Conservation (phyloP, 805 yeast genomes). For the Kazachstania psychrophila region DNA sequence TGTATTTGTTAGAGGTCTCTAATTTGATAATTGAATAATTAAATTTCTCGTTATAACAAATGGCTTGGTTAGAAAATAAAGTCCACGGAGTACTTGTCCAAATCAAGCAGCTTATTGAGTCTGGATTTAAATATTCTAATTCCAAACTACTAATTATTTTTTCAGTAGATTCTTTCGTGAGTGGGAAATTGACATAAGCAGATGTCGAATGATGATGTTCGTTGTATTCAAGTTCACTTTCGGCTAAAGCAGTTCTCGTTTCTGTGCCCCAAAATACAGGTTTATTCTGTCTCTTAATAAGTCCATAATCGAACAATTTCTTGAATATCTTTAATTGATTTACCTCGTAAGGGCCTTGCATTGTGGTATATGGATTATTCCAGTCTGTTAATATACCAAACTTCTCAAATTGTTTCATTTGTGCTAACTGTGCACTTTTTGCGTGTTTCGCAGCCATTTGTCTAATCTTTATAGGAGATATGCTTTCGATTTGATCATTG, state of each 20-base stretch:
- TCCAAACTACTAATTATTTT: conserved; percentile 5
- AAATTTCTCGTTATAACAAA: conserved; percentile 55
- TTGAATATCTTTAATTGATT: conserved; percentile 67
- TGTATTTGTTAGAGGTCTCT: conserved; percentile 30
- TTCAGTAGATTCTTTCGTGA: conserved; percentile 24
- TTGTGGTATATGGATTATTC: conserved; percentile 61
- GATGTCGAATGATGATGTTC: conserved; percentile 60
- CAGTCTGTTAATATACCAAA: conserved; percentile 84
- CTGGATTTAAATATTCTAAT: conserved; percentile 3
- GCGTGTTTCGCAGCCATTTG: conserved; percentile 65
- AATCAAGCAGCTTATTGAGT: conserved; percentile 39
- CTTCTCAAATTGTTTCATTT: conserved; percentile 51
- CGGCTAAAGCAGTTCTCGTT: conserved; percentile 89
- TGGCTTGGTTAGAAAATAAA: conserved; percentile 74
- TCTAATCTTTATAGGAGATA: conserved; percentile 45
- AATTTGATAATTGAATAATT: conserved; percentile 44
- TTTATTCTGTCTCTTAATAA: conserved; percentile 75
- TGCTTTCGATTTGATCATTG: conserved; percentile 27
- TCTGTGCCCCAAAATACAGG: conserved; percentile 98
- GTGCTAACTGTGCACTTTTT: conserved; percentile 49
- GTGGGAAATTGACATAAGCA: conserved; percentile 58
- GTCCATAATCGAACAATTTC: conserved; percentile 50
- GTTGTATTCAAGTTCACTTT: conserved; percentile 88
- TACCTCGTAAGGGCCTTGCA: conserved; percentile 61
- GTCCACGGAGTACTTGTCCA: conserved; percentile 99